Base-by-base conservation (phyloP, 2,329 filamentous ascomycete species). In the Passalora sequoiae region DNA sequence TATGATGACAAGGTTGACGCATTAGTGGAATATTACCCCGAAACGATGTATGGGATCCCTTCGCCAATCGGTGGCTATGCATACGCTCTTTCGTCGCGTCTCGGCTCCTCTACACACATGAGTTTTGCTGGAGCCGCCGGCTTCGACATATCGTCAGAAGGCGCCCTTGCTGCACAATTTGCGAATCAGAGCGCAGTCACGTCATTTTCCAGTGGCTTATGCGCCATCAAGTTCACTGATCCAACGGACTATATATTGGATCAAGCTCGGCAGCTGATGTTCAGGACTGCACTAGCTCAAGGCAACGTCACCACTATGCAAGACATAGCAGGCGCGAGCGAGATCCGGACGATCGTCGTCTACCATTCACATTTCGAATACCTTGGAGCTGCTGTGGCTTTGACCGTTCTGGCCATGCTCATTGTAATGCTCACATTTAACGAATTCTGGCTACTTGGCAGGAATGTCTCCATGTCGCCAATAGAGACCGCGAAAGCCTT, bases 401-500 rank as follows among this genome's bases (percentile, higher is more conserved):
- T 49, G 17, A 45, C 46, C 6, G 42, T 49, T 29, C 19, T 49
- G 12, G 46, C 38, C 20, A 45, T 45, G 29, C 20, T n/a, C 7
- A 29, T 49, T 12, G 46, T 49, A 1, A 13, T 36, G 10, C 32
- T 29, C 1, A 49, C 42, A 2, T 49, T 43, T 24, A 49, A 49
- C 21, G 46, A 35, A 6, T 46, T 47, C 32, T 44, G 49, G 46
- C 43, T 49, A 0, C 22, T 51, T 2, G 46, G 46, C 2, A 37
- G 49, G 13, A 49, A 44, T 4, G 43, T 51, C 6, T 49, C 49
- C 1, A 46, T 46, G 49, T 38, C 30, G 25, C 42, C 49, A 1
- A 46, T 51, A 19, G 49, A 51, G 16, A 49, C 46, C 12, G 49
- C 49, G 4, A 51, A 51, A 29, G 49, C 46, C 4, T 46, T 49